A percentile compares a stretch with the other conserved stretches of the same genome.
These are phyloP conservation scores for Stereum hirsutum DNA, from an alignment of 1,284 basidiomycete species.

Conservation along the genomic window DNA sequence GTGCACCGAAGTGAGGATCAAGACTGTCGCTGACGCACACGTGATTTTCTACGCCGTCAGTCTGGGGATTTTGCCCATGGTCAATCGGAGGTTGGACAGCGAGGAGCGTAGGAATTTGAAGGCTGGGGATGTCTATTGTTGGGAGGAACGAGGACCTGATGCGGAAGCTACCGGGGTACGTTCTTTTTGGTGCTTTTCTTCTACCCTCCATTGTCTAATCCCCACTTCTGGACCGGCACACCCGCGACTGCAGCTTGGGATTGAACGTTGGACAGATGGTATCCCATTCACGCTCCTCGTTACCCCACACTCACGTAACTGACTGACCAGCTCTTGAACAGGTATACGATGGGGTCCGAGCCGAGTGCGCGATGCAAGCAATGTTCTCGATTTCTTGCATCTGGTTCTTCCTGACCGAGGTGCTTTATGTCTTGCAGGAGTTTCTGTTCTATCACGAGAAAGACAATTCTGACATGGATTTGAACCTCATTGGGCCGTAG, in stretches of 20 bases:
- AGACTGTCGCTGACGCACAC: slow-evolving; percentile 30
- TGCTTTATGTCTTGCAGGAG: slow-evolving; percentile 14
- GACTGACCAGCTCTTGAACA: no score
- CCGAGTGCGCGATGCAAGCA: slow-evolving; percentile 45
- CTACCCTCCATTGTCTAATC: slow-evolving; percentile 5
- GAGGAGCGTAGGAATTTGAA: slow-evolving; percentile 33
- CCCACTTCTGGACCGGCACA: slow-evolving; percentile 1
- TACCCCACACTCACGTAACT: no score
- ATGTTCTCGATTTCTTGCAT: neutral
- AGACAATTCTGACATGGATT: slow-evolving; percentile 20
- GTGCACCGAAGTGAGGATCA: slow-evolving; percentile 29
- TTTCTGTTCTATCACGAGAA: slow-evolving; percentile 33
- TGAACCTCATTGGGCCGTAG: slow-evolving; percentile 12
- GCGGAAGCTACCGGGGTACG: slow-evolving; percentile 29
- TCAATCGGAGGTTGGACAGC: slow-evolving; percentile 29
- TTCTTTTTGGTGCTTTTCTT: slow-evolving; percentile 5
- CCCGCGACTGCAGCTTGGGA: slow-evolving; percentile 34
- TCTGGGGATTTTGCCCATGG: slow-evolving; percentile 27
- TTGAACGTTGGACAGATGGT: slow-evolving; percentile 57
- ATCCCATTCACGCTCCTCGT: no score
- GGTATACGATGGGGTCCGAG: slow-evolving; percentile 66
- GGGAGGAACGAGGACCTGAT: slow-evolving; percentile 32
- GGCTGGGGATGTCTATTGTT: slow-evolving; percentile 34
- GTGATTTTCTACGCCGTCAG: slow-evolving; percentile 33
- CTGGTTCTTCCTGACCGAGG: neutral